phyloP scores from a whole-genome alignment of 2,329 filamentous ascomycete genomes.

The Xylariaceae sp. region DNA sequence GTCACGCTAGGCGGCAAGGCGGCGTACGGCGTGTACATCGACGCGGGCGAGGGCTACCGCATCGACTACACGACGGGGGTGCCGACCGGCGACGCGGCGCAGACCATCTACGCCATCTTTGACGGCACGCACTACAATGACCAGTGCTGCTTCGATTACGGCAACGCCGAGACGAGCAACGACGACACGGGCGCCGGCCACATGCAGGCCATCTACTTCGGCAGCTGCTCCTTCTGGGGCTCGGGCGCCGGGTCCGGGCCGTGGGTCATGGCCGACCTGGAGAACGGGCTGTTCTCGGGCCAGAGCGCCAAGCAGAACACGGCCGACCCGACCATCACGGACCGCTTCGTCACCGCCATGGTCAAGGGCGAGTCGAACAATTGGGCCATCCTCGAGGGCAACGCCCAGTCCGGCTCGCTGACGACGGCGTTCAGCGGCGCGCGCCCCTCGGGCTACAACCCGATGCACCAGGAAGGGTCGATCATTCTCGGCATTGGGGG shows the following conservation, averaged over 20 bases:
- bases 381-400: conserved; percentile 53
- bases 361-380: conserved; percentile 48
- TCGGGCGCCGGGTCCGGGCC: conserved; percentile 50
- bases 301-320: conserved; percentile 36
- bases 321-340: conserved; percentile 42
- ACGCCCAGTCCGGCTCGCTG: conserved; percentile 45
- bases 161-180: conserved; percentile 46
- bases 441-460: conserved; percentile 51
- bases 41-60: conserved; percentile 55
- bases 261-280: conserved; percentile 63
- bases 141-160: conserved; percentile 51
- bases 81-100: conserved; percentile 45
- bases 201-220: conserved; percentile 64
- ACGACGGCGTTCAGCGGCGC: conserved; percentile 52
- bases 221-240: conserved; percentile 47
- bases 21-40: conserved; percentile 56
- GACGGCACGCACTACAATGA: conserved; percentile 54
- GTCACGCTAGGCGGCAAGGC: conserved; percentile 53
- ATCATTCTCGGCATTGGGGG: conserved; percentile 66
- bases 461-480: conserved; percentile 57
- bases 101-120: conserved; percentile 54
- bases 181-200: conserved; percentile 52
- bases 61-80: conserved; percentile 46
- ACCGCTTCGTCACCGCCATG: conserved; percentile 48
- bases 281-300: conserved; percentile 60